Evolutionary conservation across 768 basidiomycete genomes (phyloP).

Genomic region (Aureoboletus auriporus): DNA sequence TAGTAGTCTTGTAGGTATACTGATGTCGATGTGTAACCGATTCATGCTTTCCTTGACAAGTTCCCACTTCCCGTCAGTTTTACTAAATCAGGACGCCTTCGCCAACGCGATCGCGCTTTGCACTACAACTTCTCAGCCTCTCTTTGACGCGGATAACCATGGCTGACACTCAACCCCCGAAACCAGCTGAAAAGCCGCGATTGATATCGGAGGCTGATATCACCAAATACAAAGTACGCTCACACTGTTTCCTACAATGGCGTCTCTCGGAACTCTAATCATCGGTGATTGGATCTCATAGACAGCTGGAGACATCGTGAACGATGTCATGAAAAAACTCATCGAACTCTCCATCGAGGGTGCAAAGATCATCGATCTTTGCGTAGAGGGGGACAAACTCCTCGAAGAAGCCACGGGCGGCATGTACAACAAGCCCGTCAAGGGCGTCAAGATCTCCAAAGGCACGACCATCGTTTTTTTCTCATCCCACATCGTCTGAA

Average conservation of each 20-base stretch:
- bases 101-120: slow-evolving; percentile 3
- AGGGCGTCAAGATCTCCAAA: slow-evolving; percentile 84
- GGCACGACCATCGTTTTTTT: slow-evolving; percentile 45
- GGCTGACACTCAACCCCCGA: slow-evolving; percentile 54
- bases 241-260: slow-evolving; percentile 12
- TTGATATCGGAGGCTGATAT: slow-evolving; percentile 69
- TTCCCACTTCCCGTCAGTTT: background rate
- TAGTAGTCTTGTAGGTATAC: slow-evolving; percentile 21
- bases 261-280: slow-evolving; percentile 9
- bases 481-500: slow-evolving; percentile 7
- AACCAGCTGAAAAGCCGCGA: slow-evolving; percentile 46
- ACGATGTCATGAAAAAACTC: slow-evolving; percentile 81
- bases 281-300: slow-evolving; percentile 29
- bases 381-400: slow-evolving; percentile 89
- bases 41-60: background rate
- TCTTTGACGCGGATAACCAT: slow-evolving; percentile 32
- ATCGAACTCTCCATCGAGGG: slow-evolving; percentile 74
- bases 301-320: slow-evolving; percentile 90
- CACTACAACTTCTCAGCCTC: background rate
- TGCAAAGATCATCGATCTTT: slow-evolving; percentile 86
- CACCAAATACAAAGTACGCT: slow-evolving; percentile 80
- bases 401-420: slow-evolving; percentile 79
- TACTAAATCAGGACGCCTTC: slow-evolving; percentile 25
- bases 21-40: background rate
- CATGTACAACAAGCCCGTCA: slow-evolving; percentile 88